Conservation (phyloP, 2,329 filamentous ascomycete species). For the Ceratocystiopsis brevicomis region DNA sequence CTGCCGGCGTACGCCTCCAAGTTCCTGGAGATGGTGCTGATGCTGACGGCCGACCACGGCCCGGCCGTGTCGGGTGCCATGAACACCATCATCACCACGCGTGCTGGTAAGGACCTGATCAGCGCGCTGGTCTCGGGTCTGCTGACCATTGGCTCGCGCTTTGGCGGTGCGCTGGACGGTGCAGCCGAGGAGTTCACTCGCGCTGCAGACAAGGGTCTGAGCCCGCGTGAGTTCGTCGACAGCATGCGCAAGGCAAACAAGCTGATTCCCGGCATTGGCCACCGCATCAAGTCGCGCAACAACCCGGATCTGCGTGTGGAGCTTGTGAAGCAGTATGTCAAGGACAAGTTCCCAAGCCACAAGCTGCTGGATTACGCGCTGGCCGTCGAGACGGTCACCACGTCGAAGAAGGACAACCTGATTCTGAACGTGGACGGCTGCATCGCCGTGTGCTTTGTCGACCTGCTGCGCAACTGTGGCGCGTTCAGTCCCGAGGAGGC, state of each 20-base stretch:
- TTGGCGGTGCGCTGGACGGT: slow-evolving; percentile 94
- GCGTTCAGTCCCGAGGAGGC: slow-evolving; percentile 92
- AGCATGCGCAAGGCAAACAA: slow-evolving; percentile 99
- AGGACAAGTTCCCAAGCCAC: slow-evolving; percentile 91
- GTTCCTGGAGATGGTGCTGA: slow-evolving; percentile 99
- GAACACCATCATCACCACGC: slow-evolving; percentile 99
- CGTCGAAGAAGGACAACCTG: slow-evolving; percentile 99
- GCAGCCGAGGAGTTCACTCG: slow-evolving; percentile 97
- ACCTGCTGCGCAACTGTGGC: slow-evolving; percentile 91
- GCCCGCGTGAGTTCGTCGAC: slow-evolving; percentile 97
- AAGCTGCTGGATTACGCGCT: slow-evolving; percentile 98
- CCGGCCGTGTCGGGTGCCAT: slow-evolving; percentile 98
- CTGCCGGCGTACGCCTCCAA: slow-evolving; percentile 92
- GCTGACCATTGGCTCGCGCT: slow-evolving; percentile 91
- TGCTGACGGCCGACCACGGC: slow-evolving; percentile 98
- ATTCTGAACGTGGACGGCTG: slow-evolving; percentile 98
- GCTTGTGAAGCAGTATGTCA: slow-evolving; percentile 96
- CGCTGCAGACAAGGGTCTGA: slow-evolving; percentile 94
- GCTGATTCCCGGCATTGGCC: slow-evolving; percentile 96
- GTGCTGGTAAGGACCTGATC: slow-evolving; percentile 97
- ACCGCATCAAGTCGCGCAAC: slow-evolving; percentile 98
- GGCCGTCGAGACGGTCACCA: slow-evolving; percentile 93
- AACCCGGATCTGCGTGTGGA: slow-evolving; percentile 99
- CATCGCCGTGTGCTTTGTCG: slow-evolving; percentile 96
- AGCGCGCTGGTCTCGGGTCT: slow-evolving; percentile 89